phyloP scores from a whole-genome alignment of 164 flowering plant genomes.

The Annona cherimola region DNA sequence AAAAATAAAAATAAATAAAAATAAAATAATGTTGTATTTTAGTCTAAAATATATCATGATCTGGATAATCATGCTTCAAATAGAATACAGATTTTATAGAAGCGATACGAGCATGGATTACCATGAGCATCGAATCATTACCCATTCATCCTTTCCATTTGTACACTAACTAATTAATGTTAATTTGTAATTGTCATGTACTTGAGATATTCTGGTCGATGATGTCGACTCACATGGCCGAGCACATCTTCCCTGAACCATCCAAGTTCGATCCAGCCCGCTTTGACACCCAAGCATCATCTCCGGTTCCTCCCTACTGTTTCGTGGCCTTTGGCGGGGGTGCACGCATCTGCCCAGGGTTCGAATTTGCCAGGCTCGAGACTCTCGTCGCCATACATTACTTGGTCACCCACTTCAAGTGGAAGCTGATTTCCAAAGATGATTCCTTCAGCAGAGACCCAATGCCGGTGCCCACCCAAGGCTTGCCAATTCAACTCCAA shows the following conservation, averaged over 20 bases:
- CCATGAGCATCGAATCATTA: too few species aligned
- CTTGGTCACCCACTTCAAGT: constrained; percentile 52
- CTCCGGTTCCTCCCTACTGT: constrained; percentile 47
- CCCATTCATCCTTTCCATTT: too few species aligned
- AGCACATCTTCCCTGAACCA: constrained; percentile 47
- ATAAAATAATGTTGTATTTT: too few species aligned
- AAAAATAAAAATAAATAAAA: too few species aligned
- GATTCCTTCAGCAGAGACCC: constrained; percentile 32
- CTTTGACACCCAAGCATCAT: constrained; percentile 44
- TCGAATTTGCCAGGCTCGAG: constrained; percentile 59
- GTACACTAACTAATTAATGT: too few species aligned
- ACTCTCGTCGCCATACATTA: constrained; percentile 38
- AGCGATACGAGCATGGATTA: too few species aligned
- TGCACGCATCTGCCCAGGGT: constrained; percentile 58
- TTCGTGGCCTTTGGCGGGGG: constrained; percentile 69
- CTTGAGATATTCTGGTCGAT: constrained; percentile 49
- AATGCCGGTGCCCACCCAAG: constrained; percentile 31
- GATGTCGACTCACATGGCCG: constrained; percentile 56
- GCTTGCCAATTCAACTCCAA: constrained; percentile 31
- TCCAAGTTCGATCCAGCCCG: constrained; percentile 50
- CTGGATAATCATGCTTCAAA: too few species aligned
- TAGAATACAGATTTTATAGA: too few species aligned
- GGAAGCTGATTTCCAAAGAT: constrained; percentile 35
- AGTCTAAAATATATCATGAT: too few species aligned
- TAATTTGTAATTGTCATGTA: neutral